These are phyloP conservation scores for Pythium rishiriense DNA, from an alignment of 352 stramenopile species.

Conservation along the genomic window DNA sequence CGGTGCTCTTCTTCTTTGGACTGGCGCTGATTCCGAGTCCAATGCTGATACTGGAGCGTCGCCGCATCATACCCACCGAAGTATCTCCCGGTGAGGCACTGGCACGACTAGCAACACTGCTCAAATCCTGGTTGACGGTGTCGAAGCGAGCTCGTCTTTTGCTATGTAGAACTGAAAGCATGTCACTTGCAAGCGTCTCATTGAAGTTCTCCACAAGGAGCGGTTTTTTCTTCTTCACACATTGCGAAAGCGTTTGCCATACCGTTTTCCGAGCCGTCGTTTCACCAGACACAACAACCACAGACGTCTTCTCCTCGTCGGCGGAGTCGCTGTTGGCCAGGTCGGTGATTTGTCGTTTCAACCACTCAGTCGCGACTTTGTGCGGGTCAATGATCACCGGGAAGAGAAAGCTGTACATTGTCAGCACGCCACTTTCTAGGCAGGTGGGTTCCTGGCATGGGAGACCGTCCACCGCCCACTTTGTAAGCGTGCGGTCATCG, in stretches of 20 bases:
- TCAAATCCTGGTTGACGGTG: conserved; percentile 49
- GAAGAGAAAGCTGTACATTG: conserved; percentile 39
- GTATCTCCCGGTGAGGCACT: not conserved
- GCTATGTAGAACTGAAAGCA: conserved; percentile 45
- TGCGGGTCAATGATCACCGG: conserved; percentile 66
- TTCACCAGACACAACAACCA: conserved; percentile 15
- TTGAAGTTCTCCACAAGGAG: conserved; percentile 52
- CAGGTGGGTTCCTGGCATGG: conserved; percentile 34
- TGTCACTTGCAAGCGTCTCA: conserved; percentile 19
- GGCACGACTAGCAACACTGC: conserved; percentile 8
- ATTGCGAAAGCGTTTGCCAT: conserved; percentile 44
- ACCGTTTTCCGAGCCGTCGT: conserved; percentile 19
- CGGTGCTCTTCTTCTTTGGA: not conserved
- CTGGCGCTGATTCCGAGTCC: not conserved
- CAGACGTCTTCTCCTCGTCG: conserved; percentile 1
- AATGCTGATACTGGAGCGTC: conserved; percentile 20
- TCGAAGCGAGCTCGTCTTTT: conserved; percentile 54
- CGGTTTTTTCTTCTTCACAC: conserved; percentile 37
- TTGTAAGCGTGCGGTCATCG: conserved; percentile 31
- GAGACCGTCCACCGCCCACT: conserved; percentile 51
- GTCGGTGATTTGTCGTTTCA: conserved; percentile 38
- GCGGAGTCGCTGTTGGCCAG: not conserved
- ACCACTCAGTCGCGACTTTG: conserved; percentile 50
- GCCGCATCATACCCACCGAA: conserved; percentile 4
- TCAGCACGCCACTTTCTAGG: conserved; percentile 50